These are phyloP conservation scores for Cyberlindnera suaveolens DNA, from an alignment of 805 yeast genomes.

Conservation along the genomic window DNA sequence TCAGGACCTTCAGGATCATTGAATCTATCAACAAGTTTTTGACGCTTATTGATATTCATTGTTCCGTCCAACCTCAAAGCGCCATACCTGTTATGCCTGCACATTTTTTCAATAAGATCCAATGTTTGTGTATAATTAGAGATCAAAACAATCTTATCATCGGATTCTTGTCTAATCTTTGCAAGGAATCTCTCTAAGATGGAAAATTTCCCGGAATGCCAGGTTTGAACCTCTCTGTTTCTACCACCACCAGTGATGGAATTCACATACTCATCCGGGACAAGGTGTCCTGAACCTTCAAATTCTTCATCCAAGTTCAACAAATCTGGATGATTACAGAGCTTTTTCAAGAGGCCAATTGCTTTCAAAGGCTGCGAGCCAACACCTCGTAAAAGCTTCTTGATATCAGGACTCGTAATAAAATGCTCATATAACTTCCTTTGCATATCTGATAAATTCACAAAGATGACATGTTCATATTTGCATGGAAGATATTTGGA, in stretches of 20 bases:
- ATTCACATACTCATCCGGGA: slow-evolving; percentile 69
- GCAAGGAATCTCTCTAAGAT: slow-evolving; percentile 80
- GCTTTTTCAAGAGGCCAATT: slow-evolving; percentile 79
- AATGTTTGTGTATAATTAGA: slow-evolving; percentile 93
- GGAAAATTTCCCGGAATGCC: slow-evolving; percentile 81
- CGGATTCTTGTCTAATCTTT: slow-evolving; percentile 70
- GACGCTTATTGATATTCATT: slow-evolving; percentile 86
- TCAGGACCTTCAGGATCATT: slow-evolving; percentile 87
- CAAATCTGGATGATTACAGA: slow-evolving; percentile 92
- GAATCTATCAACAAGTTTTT: slow-evolving; percentile 83
- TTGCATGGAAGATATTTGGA: slow-evolving; percentile 93
- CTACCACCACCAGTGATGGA: slow-evolving; percentile 44
- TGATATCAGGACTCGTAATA: slow-evolving; percentile 73
- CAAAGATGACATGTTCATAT: slow-evolving; percentile 95
- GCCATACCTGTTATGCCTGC: slow-evolving; percentile 72
- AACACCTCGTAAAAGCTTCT: slow-evolving; percentile 53
- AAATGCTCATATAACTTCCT: slow-evolving; percentile 62
- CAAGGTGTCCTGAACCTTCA: slow-evolving; percentile 55
- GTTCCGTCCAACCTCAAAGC: slow-evolving; percentile 85
- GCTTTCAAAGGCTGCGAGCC: slow-evolving; percentile 86
- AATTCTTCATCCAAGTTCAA: slow-evolving; percentile 70
- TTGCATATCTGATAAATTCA: slow-evolving; percentile 77
- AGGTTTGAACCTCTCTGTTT: slow-evolving; percentile 64
- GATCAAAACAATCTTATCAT: slow-evolving; percentile 91
- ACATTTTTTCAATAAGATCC: slow-evolving; percentile 83